A percentile compares a stretch with the other conserved stretches of the same genome.
Evolutionary conservation across 1,139 yeast genomes (phyloP).

Genomic region (Debaryomyces sp.): DNA sequence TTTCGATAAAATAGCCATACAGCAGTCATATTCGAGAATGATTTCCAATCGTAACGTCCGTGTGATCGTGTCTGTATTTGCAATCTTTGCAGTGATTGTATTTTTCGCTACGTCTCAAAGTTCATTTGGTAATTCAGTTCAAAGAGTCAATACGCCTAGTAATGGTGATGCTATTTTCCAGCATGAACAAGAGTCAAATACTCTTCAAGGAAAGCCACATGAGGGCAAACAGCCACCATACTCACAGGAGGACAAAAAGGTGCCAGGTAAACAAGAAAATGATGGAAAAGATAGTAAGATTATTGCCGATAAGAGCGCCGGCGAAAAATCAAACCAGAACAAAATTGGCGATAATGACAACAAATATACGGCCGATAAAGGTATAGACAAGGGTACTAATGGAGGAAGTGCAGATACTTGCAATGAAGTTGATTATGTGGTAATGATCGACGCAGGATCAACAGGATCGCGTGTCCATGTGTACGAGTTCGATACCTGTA

Average conservation of each 20-base stretch:
- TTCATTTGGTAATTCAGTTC: constrained; percentile 28
- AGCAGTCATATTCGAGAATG: constrained; percentile 19
- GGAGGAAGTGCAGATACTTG: constrained; percentile 18
- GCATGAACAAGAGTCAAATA: constrained; percentile 28
- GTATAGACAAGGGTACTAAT: constrained; percentile 4
- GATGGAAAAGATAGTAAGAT: constrained; percentile 15
- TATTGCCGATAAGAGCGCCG: constrained; percentile 26
- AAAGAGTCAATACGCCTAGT: constrained; percentile 29
- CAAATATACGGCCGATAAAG: constrained; percentile 3
- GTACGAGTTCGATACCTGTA: constrained; percentile 85
- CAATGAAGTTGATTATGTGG: constrained; percentile 52
- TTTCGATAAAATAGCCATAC: not conserved
- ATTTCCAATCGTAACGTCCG: constrained; percentile 42
- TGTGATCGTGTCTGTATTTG: constrained; percentile 36
- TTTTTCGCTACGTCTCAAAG: constrained; percentile 39
- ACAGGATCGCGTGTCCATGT: constrained; percentile 96
- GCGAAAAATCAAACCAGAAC: constrained; percentile 8
- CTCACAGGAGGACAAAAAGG: constrained; percentile 16
- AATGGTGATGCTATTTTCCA: constrained; percentile 23
- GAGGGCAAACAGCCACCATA: constrained; percentile 43
- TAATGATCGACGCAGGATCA: constrained; percentile 97
- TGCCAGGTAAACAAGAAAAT: constrained; percentile 7
- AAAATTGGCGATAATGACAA: constrained; percentile 10
- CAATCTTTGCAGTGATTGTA: constrained; percentile 37
- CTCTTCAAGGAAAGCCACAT: constrained; percentile 39